Evolutionary conservation across 2,329 filamentous ascomycete species (phyloP).

Genomic region (Fusarium sp.): DNA sequence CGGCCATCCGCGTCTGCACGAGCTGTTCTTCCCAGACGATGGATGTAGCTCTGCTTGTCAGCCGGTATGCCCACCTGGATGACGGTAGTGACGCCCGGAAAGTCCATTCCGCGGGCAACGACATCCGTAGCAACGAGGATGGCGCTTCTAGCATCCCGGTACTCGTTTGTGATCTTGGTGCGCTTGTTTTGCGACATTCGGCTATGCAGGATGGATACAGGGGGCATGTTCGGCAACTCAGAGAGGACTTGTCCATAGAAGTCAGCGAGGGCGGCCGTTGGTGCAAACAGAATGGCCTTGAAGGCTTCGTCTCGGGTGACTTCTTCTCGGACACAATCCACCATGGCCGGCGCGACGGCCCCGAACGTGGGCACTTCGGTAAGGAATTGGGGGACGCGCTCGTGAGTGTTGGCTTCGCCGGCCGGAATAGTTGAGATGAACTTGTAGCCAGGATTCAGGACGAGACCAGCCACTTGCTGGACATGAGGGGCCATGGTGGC

Average conservation of each 20-base stretch:
- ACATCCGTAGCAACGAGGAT: slow-evolving; percentile 80
- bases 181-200: slow-evolving; percentile 67
- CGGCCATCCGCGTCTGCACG: slow-evolving; percentile 76
- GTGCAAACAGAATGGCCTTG: slow-evolving; percentile 89
- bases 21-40: slow-evolving; percentile 77
- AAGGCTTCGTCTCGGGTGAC: slow-evolving; percentile 67
- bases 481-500: slow-evolving; percentile 88
- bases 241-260: slow-evolving; percentile 66
- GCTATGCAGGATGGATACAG: slow-evolving; percentile 65
- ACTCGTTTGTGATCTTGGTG: slow-evolving; percentile 73
- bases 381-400: slow-evolving; percentile 81
- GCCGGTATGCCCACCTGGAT: slow-evolving; percentile 74
- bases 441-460: slow-evolving; percentile 80
- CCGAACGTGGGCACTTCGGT: slow-evolving; percentile 79
- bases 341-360: slow-evolving; percentile 73
- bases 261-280: slow-evolving; percentile 69
- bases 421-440: slow-evolving; percentile 85
- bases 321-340: slow-evolving; percentile 70
- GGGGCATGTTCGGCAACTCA: slow-evolving; percentile 58
- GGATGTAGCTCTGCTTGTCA: slow-evolving; percentile 76
- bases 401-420: slow-evolving; percentile 83
- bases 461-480: slow-evolving; percentile 79
- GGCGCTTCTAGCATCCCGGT: slow-evolving; percentile 65
- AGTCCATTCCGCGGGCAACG: slow-evolving; percentile 81
- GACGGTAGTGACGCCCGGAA: slow-evolving; percentile 78